Percentiles rank a stretch among this genome's conserved stretches.
These are phyloP conservation scores for Ceriops zippeliana DNA, from an alignment of 345 rosid species.

Conservation along the genomic window DNA sequence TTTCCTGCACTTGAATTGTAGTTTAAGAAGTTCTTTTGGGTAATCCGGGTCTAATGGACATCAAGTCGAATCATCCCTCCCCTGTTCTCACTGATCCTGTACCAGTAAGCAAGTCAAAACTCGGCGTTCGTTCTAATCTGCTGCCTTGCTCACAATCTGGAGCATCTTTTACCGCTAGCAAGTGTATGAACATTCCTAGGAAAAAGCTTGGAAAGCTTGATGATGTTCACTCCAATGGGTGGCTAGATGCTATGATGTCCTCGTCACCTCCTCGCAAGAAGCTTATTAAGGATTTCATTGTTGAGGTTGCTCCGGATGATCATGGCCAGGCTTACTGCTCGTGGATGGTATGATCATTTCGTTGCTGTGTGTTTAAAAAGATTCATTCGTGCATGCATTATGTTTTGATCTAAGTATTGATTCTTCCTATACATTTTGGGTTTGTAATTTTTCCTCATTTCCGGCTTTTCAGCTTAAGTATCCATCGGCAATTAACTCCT, in stretches of 20 bases:
- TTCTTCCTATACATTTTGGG: not conserved
- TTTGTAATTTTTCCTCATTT: not conserved
- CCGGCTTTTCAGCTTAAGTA: slow-evolving; percentile 51
- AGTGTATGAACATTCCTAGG: slow-evolving; percentile 42
- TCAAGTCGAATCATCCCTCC: slow-evolving; percentile 61
- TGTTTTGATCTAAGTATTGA: not conserved
- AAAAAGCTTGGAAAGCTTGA: slow-evolving; percentile 65
- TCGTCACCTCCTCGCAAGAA: slow-evolving; percentile 93
- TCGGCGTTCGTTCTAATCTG: slow-evolving; percentile 50
- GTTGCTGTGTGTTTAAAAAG: not conserved
- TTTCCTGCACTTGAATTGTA: slow-evolving; percentile 6
- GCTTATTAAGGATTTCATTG: slow-evolving; percentile 47
- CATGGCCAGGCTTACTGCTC: slow-evolving; percentile 51
- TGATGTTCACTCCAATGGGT: slow-evolving; percentile 83
- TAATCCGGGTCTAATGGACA: slow-evolving; percentile 50
- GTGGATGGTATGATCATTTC: slow-evolving; percentile 60
- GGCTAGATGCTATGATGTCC: slow-evolving; percentile 93
- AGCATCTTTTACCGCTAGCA: slow-evolving; percentile 47
- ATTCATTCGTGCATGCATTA: too few relatives aligned
- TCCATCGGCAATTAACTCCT: slow-evolving; percentile 75
- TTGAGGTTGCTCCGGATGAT: slow-evolving; percentile 59
- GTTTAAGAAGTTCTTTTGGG: slow-evolving; percentile 20
- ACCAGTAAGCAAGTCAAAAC: slow-evolving; percentile 59
- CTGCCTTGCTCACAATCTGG: slow-evolving; percentile 45
- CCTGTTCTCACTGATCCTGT: slow-evolving; percentile 69